phyloP scores from a whole-genome alignment of 371 early-diverging fungal species.

The Mucor circinelloides region DNA sequence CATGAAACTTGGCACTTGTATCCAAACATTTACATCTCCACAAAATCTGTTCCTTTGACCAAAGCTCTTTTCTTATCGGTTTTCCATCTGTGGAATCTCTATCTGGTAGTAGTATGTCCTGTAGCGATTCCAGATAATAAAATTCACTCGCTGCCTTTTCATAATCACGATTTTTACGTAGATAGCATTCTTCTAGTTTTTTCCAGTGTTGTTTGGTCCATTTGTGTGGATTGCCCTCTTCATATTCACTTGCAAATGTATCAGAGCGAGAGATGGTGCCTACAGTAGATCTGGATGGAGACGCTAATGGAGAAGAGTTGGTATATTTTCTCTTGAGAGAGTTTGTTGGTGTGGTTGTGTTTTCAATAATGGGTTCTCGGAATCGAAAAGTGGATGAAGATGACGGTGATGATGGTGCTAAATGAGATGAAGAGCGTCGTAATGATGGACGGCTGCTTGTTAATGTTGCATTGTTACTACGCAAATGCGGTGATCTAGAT shows the following conservation, averaged over 20 bases:
- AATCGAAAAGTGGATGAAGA: not conserved
- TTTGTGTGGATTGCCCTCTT: not conserved
- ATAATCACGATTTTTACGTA: slow-evolving; percentile 14
- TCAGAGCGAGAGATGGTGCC: not conserved
- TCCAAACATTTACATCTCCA: slow-evolving; percentile 25
- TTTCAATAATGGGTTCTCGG: not conserved
- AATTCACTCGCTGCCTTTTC: slow-evolving; percentile 15
- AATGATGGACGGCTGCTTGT: not conserved
- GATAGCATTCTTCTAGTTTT: slow-evolving; percentile 22
- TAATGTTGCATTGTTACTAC: not conserved
- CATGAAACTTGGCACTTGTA: slow-evolving; percentile 15
- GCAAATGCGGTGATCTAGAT: not conserved
- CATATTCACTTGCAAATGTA: slow-evolving; percentile 9
- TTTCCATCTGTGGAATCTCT: not conserved
- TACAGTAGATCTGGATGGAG: not conserved
- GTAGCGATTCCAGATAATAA: slow-evolving; percentile 13
- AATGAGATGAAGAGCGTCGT: not conserved
- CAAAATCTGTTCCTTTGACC: slow-evolving; percentile 16
- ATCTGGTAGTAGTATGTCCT: not conserved
- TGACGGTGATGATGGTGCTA: not conserved
- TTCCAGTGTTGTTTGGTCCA: slow-evolving; percentile 27
- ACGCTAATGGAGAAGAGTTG: not conserved
- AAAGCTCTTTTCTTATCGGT: slow-evolving; percentile 11
- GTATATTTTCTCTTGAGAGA: not conserved
- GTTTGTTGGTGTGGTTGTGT: not conserved